Conservation (phyloP, 331 rosid species). For the Saraca asoca region DNA sequence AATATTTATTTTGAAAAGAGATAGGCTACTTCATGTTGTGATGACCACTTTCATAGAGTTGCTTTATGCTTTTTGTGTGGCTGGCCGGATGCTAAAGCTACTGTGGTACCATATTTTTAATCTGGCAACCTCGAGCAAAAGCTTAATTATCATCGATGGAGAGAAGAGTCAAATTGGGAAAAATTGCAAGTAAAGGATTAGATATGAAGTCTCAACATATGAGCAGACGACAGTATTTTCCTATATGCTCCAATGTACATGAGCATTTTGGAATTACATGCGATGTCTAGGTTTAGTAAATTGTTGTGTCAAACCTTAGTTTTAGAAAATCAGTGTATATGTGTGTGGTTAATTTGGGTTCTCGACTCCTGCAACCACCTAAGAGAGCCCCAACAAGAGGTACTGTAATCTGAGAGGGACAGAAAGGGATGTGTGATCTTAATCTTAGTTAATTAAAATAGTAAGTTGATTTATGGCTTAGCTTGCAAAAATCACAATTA, state of each 20-base stretch:
- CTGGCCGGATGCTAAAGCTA: not conserved
- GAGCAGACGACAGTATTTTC: not conserved
- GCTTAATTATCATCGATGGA: not conserved
- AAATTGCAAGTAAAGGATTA: conserved; percentile 5
- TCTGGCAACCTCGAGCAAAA: not conserved
- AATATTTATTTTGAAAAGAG: no score
- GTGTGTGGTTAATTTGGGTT: conserved; percentile 2
- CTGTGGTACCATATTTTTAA: conserved; percentile 1
- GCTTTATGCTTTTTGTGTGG: not conserved
- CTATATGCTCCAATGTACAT: not conserved
- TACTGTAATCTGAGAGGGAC: conserved; percentile 45
- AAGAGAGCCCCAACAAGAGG: conserved; percentile 10
- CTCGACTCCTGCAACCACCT: conserved; percentile 17
- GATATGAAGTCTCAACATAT: not conserved
- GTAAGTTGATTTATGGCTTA: conserved; percentile 49
- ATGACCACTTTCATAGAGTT: conserved; percentile 26
- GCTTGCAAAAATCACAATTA: conserved; percentile 74
- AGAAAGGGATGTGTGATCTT: conserved; percentile 68
- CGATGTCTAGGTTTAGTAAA: not conserved
- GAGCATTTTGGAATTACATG: conserved; percentile 23
- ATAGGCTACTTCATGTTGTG: no score
- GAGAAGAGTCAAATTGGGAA: not conserved
- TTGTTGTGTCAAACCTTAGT: conserved; percentile 24
- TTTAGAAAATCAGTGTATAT: conserved; percentile 1
- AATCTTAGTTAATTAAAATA: conserved; percentile 30